These are phyloP conservation scores for Cercis canadensis DNA, from an alignment of 306 rosid genomes.

Conservation along the genomic window DNA sequence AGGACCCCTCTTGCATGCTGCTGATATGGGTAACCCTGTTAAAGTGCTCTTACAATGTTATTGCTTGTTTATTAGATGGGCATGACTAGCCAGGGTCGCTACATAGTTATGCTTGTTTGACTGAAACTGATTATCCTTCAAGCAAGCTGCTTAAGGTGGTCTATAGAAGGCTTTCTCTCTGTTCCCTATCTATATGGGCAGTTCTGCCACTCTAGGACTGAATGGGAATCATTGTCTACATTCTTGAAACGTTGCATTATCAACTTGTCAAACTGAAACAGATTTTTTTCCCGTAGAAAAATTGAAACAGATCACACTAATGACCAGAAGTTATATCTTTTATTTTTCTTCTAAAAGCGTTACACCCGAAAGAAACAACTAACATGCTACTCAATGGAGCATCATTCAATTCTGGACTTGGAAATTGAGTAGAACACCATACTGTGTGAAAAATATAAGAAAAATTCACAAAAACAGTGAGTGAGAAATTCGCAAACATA, in stretches of 20 bases:
- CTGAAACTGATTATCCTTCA: too few species aligned
- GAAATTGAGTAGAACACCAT: conserved; percentile 30
- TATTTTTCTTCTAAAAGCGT: conserved; percentile 24
- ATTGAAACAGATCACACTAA: conserved; percentile 24
- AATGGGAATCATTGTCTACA: conserved; percentile 1
- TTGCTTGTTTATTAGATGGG: conserved; percentile 20
- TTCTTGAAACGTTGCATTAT: conserved; percentile 15
- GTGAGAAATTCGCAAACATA: conserved; percentile 29
- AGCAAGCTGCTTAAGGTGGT: conserved; percentile 10
- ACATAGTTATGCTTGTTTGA: too few species aligned
- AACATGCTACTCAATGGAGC: conserved; percentile 36
- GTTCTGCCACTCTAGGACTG: neutral
- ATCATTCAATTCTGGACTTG: conserved; percentile 39
- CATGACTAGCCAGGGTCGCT: neutral
- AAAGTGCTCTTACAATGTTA: conserved; percentile 9
- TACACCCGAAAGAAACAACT: conserved; percentile 37
- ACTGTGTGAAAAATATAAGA: conserved; percentile 20
- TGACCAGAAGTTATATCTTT: conserved; percentile 33
- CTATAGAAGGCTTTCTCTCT: neutral
- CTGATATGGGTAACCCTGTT: conserved; percentile 25
- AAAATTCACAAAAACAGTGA: conserved; percentile 28
- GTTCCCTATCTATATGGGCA: neutral
- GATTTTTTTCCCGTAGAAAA: conserved; percentile 7
- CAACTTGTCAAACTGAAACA: conserved; percentile 5
- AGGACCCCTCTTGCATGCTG: conserved; percentile 18